Percentiles rank a stretch among this genome's conserved stretches.
Conservation (phyloP, 140 eudicot genomes). For the Anethum foeniculum region DNA sequence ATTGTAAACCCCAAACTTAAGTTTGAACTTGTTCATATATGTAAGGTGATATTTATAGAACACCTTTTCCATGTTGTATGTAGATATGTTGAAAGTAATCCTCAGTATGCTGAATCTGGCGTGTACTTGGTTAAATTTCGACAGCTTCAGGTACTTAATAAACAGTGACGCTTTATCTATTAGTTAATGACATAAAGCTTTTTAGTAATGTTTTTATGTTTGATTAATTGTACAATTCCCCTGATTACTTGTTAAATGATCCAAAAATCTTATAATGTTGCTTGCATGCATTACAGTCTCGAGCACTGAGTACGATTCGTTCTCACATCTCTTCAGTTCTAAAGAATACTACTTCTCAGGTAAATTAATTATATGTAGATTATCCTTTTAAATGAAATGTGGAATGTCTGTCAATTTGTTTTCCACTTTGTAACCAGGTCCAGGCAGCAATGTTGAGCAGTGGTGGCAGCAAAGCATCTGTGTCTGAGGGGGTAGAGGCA, state of each 20-base stretch:
- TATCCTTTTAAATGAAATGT: slow-evolving; percentile 9
- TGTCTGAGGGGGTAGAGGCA: slow-evolving; percentile 94
- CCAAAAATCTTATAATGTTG: not conserved
- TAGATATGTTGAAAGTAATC: slow-evolving; percentile 96
- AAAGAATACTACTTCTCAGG: slow-evolving; percentile 90
- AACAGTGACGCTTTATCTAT: not conserved
- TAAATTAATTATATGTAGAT: slow-evolving; percentile 17
- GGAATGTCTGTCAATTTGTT: slow-evolving; percentile 6
- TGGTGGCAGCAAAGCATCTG: slow-evolving; percentile 51
- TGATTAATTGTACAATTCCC: not conserved
- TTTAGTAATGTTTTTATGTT: not conserved
- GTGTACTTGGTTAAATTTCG: slow-evolving; percentile 94
- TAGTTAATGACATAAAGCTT: not conserved
- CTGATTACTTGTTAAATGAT: not conserved
- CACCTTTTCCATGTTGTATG: slow-evolving; percentile 1
- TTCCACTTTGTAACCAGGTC: slow-evolving; percentile 39
- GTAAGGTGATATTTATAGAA: slow-evolving; percentile 1
- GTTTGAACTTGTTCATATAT: not conserved
- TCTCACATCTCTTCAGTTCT: slow-evolving; percentile 82
- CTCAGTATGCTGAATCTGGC: slow-evolving; percentile 94
- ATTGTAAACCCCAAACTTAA: not conserved
- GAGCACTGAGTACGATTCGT: slow-evolving; percentile 85
- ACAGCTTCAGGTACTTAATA: slow-evolving; percentile 75
- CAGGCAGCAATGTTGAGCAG: slow-evolving; percentile 66
- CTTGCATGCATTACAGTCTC: slow-evolving; percentile 45